Evolutionary conservation across 768 basidiomycete species (phyloP), one percentile per base, ranked within the genome.

Genomic region (Clavaria fumosa): DNA sequence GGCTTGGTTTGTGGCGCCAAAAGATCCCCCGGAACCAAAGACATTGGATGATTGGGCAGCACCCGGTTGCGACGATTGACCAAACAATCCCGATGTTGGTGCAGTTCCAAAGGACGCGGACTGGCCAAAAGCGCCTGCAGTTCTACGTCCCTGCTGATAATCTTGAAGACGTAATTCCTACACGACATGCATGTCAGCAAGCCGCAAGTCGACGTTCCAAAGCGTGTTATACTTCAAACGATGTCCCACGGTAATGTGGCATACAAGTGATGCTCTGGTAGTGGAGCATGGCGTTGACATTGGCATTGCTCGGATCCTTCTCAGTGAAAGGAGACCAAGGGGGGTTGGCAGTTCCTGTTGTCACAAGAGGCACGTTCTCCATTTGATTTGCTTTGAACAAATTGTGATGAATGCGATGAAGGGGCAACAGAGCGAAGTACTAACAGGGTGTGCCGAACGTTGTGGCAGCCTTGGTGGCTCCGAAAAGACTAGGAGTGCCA

Each of bases 241-340:
- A 90, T 43, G 69, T 75, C 28, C 79, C 78, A 41, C 67, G 58
- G 51, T 89, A 93, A 12, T 68, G 67, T 11, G 80, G 80, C 67
- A 80, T 84, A 44, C 77, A 78, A 12, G 77, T 70, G 38, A 88
- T 86, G 24, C 76, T 70, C 55, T 91, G 86, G 54, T 80, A 93
- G 43, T 82, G 78, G 28, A 79, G 61, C 4, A 61, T 70, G 9
- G 57, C 41, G 35, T 36, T 61, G 12, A 60, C 45, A 40, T 58
- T 66, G 6, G 58, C 51, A n/a, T n/a, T n/a, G 20, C 23, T 26
- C 11, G 59, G 47, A 45, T 90, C 86, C 47, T 84, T 84, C 50
- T 90, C 86, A 23, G 37, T 52, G 43, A 63, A 72, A 4, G 62
- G 57, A 31, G 54, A 53, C 50, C 77, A 90, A 2, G 70, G 54